Evolutionary conservation across 495 filamentous ascomycete species (phyloP).

Genomic region (Neurospora sp.): DNA sequence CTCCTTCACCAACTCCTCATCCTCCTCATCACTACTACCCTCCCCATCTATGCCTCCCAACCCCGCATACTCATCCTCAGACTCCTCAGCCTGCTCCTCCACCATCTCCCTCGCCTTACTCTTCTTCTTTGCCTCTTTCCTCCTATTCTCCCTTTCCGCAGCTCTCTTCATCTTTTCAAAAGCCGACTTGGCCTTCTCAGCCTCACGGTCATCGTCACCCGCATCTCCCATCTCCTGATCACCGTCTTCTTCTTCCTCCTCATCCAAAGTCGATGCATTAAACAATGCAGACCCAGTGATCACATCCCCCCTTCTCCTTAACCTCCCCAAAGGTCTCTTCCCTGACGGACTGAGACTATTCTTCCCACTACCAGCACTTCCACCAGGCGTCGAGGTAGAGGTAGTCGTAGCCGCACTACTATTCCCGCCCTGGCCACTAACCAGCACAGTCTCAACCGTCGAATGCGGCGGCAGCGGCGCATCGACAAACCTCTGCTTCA

Average conservation of each 20-base stretch:
- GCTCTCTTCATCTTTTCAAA: constrained; percentile 74
- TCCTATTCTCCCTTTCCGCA: constrained; percentile 43
- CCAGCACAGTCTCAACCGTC: constrained; percentile 58
- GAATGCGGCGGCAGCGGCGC: constrained; percentile 26
- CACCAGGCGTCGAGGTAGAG: constrained; percentile 28
- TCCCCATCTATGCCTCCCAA: constrained; percentile 87
- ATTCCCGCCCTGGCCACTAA: constrained; percentile 18
- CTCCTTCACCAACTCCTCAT: constrained; percentile 49
- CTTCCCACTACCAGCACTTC: constrained; percentile 20
- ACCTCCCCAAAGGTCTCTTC: constrained; percentile 28
- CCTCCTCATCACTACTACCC: constrained; percentile 61
- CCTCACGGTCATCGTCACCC: constrained; percentile 39
- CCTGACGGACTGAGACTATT: constrained; percentile 19
- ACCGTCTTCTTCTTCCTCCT: constrained; percentile 46
- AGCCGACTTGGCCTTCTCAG: constrained; percentile 21
- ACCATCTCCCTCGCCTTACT: constrained; percentile 82
- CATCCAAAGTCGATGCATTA: constrained; percentile 17
- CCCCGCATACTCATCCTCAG: constrained; percentile 96
- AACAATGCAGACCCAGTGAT: constrained; percentile 6
- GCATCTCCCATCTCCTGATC: constrained; percentile 37
- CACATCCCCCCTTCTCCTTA: constrained; percentile 39
- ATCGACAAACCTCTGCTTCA: constrained; percentile 51
- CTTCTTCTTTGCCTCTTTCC: constrained; percentile 51
- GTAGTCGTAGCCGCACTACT: background rate
- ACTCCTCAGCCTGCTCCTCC: constrained; percentile 91